Conservation (phyloP, 129 eudicot genomes). For the Tagetes patula region DNA sequence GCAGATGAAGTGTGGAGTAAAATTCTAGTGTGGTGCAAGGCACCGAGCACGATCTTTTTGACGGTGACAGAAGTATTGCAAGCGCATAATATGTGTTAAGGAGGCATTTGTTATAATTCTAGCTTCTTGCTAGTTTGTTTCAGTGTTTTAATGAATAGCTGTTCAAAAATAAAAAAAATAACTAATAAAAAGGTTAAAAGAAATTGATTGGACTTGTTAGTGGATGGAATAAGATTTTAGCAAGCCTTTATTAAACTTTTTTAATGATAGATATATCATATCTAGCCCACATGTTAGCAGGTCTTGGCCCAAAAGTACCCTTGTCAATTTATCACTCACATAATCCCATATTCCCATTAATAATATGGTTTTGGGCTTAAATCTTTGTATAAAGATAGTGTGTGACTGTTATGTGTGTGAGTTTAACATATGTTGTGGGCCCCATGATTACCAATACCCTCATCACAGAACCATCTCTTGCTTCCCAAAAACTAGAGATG, state of each 20-base stretch:
- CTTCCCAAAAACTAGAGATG: slow-evolving; percentile 16
- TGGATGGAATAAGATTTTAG: neutral
- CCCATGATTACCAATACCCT: slow-evolving; percentile 22
- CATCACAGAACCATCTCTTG: slow-evolving; percentile 20
- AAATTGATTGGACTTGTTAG: neutral
- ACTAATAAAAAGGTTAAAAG: no score
- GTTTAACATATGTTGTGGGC: slow-evolving; percentile 19
- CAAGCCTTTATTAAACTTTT: no score
- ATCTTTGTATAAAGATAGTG: neutral
- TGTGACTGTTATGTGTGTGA: neutral
- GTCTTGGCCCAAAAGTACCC: neutral
- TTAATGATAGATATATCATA: no score
- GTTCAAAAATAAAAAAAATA: no score
- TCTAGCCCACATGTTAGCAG: neutral
- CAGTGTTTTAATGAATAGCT: no score
- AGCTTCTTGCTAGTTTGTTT: no score
- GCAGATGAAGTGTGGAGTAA: no score
- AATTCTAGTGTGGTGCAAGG: no score
- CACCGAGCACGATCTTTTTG: no score
- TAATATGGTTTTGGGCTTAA: neutral
- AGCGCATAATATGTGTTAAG: no score
- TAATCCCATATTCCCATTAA: neutral
- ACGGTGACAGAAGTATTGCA: no score
- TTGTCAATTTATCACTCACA: neutral
- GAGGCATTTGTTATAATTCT: no score